Base-by-base conservation (phyloP, 495 filamentous ascomycete genomes). In the Aspergillus heteromorphus region DNA sequence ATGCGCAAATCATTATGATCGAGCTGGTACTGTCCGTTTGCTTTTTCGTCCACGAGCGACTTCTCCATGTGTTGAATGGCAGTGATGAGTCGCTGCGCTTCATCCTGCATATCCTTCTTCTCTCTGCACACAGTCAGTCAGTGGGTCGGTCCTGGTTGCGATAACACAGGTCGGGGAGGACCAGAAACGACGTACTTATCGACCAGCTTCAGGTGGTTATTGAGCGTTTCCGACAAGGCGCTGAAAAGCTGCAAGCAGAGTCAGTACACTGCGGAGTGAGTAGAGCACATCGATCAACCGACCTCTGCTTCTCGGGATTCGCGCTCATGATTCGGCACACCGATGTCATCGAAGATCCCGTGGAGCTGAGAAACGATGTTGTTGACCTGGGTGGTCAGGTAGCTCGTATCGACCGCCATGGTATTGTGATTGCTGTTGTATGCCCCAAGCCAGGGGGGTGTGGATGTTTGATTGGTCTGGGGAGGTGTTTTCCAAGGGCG, bases 311-410 rank as follows among this genome's bases (percentile, higher is more conserved):
- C 91, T 54, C 95, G 79, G 4, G 80, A 77, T 55, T 97, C 91
- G 56, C 95, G 85, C 72, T 96, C 93, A 83, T 95, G 89, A 63
- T 72, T 82, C 16, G 91, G 79, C 40, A 99, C 85, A 31, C 93
- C 93, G 61, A 99, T 97, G 58, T 97, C 92, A 70, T 97, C 93
- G 63, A 95, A 99, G 45, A 97, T 79, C 40, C 87, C 87, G 73
- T 97, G 92, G 42, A 99, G 79, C 71, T 95, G 88, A 65, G 80
- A 79, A 61, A 96, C 87, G 64, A 95, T 97, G 59, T 83, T 91
- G 60, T 89, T 89, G 69, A 97, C 89, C 80, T 97, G 92, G 65
- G 92, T 89, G 62, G 89, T 87, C 67, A 97, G 75, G 65, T 95
- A 92, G 66, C 86, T 87, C 45, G 91, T 89, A 72, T 97, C 90